phyloP scores from a whole-genome alignment of 352 stramenopile genomes.

The Pythium periplocum region DNA sequence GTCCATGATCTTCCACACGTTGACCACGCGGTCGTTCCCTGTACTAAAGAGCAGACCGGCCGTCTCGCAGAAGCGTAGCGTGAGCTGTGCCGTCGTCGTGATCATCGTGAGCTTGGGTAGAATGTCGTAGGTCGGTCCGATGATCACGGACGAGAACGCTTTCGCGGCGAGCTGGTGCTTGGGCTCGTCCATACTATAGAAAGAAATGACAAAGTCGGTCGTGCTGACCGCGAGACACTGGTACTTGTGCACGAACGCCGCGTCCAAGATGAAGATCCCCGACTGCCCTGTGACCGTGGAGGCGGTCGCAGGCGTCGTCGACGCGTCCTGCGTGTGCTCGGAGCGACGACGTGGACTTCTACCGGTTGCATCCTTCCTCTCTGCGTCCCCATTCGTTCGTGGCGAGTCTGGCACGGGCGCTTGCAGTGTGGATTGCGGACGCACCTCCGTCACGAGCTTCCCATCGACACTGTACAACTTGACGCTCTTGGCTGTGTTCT shows the following conservation, averaged over 20 bases:
- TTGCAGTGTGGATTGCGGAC: slow-evolving; percentile 18
- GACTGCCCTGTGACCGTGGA: not conserved
- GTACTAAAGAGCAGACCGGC: slow-evolving; percentile 47
- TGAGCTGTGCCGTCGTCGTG: slow-evolving; percentile 50
- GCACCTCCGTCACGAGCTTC: slow-evolving; percentile 47
- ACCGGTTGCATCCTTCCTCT: not conserved
- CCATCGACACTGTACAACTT: slow-evolving; percentile 64
- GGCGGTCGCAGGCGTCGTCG: not conserved
- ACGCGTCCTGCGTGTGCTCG: not conserved
- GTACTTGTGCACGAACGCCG: slow-evolving; percentile 57
- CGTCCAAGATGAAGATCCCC: slow-evolving; percentile 60
- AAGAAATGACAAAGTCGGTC: slow-evolving; percentile 79
- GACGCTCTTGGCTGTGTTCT: slow-evolving; percentile 56
- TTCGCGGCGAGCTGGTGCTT: slow-evolving; percentile 17
- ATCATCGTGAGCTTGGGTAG: slow-evolving; percentile 51
- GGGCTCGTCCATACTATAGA: slow-evolving; percentile 71
- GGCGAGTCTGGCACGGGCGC: slow-evolving; percentile 1
- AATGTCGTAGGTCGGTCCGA: slow-evolving; percentile 30
- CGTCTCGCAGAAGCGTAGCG: slow-evolving; percentile 61
- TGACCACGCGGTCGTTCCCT: slow-evolving; percentile 65
- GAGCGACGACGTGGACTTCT: not conserved
- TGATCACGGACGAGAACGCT: slow-evolving; percentile 9
- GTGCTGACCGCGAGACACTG: slow-evolving; percentile 62
- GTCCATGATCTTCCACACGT: slow-evolving; percentile 66
- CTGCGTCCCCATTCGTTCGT: not conserved